phyloP scores from a whole-genome alignment of 495 filamentous ascomycete genomes.

The Lineolata rhizophorae region DNA sequence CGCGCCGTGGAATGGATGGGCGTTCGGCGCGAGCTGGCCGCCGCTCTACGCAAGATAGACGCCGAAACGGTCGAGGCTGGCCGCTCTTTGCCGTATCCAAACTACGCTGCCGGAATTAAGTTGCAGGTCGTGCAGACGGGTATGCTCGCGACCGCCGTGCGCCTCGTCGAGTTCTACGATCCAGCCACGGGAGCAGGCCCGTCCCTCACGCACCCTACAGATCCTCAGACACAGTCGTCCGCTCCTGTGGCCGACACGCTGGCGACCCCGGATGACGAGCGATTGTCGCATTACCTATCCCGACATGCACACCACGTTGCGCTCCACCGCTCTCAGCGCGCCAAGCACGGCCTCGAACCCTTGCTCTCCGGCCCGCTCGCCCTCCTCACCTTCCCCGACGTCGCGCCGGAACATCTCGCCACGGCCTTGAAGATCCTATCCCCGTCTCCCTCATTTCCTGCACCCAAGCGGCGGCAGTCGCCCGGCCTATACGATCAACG shows the following conservation, averaged over 20 bases:
- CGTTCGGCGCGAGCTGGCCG: conserved; percentile 58
- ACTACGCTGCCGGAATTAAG: conserved; percentile 35
- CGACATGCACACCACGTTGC: conserved; percentile 36
- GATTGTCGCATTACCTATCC: conserved; percentile 55
- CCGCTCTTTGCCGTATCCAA: conserved; percentile 13
- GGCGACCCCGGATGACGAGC: conserved; percentile 21
- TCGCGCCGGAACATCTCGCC: conserved; percentile 65
- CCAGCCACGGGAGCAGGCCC: conserved; percentile 18
- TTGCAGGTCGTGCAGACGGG: conserved; percentile 69
- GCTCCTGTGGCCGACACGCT: conserved; percentile 11
- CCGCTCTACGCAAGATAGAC: conserved; percentile 47
- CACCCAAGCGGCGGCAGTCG: conserved; percentile 48
- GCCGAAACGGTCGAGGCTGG: conserved; percentile 24
- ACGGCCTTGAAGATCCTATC: conserved; percentile 52
- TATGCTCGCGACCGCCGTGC: conserved; percentile 66
- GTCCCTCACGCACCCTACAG: conserved; percentile 8
- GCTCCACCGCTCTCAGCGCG: conserved; percentile 26
- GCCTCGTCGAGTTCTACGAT: conserved; percentile 70
- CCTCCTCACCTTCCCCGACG: conserved; percentile 53
- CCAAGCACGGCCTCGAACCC: conserved; percentile 39
- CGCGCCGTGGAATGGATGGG: conserved; percentile 70
- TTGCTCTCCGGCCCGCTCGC: conserved; percentile 64
- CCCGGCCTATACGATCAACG: conserved; percentile 58
- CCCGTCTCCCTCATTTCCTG: conserved; percentile 51
- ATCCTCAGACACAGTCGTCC: conserved; percentile 14